These are phyloP conservation scores for Yamadazyma sp. DNA, from an alignment of 805 yeast genomes.

Conservation along the genomic window DNA sequence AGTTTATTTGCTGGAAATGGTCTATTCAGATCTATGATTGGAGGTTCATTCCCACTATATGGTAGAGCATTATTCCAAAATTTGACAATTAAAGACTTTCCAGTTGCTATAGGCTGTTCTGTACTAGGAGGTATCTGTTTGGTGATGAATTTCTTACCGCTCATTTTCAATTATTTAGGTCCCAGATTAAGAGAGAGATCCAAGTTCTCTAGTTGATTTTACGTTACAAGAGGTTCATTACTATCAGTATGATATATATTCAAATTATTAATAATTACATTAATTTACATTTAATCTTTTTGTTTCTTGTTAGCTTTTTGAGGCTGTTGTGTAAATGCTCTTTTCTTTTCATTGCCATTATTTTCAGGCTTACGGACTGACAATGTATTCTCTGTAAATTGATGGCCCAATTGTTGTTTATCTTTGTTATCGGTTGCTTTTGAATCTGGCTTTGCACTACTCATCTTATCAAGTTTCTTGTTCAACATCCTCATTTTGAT, in stretches of 20 bases:
- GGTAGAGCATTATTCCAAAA: constrained; percentile 57
- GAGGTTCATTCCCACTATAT: constrained; percentile 63
- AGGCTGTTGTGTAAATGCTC: constrained; percentile 13
- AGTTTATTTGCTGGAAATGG: constrained; percentile 60
- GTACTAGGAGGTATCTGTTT: constrained; percentile 64
- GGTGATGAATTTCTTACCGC: constrained; percentile 67
- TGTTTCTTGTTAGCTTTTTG: constrained; percentile 15
- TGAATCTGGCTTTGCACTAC: not conserved
- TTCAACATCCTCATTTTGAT: constrained; percentile 55
- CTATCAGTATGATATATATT: no score
- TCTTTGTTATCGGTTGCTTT: not conserved
- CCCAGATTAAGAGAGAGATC: no score
- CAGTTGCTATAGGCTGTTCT: constrained; percentile 62
- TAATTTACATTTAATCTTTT: constrained; percentile 13
- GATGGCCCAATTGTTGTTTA: constrained; percentile 4
- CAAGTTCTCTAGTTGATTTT: no score
- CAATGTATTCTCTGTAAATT: constrained; percentile 23
- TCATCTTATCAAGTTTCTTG: constrained; percentile 48
- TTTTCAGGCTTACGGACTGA: constrained; percentile 28
- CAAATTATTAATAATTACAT: constrained; percentile 1
- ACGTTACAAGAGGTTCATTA: no score
- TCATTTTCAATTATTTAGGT: no score
- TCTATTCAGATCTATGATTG: constrained; percentile 46
- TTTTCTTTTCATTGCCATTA: constrained; percentile 12
- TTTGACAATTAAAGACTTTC: constrained; percentile 46